Evolutionary conservation across 352 stramenopile species (phyloP).

Genomic region (Globisporangium megalacanthum): DNA sequence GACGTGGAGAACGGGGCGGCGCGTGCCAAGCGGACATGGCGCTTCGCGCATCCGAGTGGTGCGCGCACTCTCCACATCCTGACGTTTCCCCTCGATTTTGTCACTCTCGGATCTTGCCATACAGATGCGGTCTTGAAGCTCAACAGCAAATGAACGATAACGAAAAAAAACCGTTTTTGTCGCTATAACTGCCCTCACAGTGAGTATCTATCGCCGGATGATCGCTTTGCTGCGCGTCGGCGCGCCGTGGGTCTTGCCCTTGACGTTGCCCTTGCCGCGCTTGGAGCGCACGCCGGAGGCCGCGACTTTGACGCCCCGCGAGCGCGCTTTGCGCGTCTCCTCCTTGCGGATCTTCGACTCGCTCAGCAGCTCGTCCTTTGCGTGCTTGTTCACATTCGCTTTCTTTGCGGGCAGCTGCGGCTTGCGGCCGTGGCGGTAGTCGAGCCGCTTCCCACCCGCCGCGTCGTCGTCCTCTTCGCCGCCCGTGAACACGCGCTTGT

Average conservation of each 20-base stretch:
- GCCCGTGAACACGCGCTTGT: constrained; percentile 76
- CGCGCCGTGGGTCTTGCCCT: constrained; percentile 76
- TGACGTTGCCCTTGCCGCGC: constrained; percentile 29
- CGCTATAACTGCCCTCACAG: too few species aligned
- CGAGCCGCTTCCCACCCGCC: constrained; percentile 33
- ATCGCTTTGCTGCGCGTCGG: constrained; percentile 81
- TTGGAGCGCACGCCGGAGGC: constrained; percentile 24
- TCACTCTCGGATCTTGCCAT: too few species aligned
- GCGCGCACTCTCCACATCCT: too few species aligned
- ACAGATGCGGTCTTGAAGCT: too few species aligned
- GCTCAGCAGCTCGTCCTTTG: constrained; percentile 71
- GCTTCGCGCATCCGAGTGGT: not conserved
- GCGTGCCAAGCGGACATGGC: not conserved
- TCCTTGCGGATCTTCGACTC: constrained; percentile 83
- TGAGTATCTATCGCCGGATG: constrained; percentile 37
- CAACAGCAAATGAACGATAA: not conserved
- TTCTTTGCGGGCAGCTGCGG: constrained; percentile 37
- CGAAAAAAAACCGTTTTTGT: too few species aligned
- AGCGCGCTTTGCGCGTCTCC: constrained; percentile 79
- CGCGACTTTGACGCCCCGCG: constrained; percentile 64
- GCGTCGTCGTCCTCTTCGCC: constrained; percentile 68
- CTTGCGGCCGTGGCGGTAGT: constrained; percentile 81
- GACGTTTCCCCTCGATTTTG: too few species aligned
- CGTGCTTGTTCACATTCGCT: constrained; percentile 65
- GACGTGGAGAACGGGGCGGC: not conserved